These are phyloP conservation scores for Rehmannia glutinosa DNA, from an alignment of 257 asterid genomes.

Conservation along the genomic window DNA sequence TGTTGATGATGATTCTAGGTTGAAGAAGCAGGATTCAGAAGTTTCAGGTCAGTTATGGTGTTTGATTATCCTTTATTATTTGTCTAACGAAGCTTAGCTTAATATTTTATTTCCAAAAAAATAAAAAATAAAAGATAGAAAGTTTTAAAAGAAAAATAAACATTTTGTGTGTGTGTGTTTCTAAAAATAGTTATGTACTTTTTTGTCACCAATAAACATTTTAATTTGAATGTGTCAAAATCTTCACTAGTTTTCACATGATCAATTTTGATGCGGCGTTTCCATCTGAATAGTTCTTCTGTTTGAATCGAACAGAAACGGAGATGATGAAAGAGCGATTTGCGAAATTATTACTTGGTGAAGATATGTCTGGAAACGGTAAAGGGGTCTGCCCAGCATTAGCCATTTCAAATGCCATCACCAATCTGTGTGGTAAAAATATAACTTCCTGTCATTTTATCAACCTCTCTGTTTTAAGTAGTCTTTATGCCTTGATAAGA, in stretches of 20 bases:
- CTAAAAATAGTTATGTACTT: too few species aligned
- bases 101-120: too few species aligned
- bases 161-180: too few species aligned
- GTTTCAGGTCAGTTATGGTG: constrained; percentile 43
- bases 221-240: not conserved
- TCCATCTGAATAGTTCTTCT: too few species aligned
- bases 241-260: too few species aligned
- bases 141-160: too few species aligned
- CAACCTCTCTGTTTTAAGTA: not conserved
- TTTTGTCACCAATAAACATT: not conserved
- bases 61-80: not conserved
- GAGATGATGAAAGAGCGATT: constrained; percentile 90
- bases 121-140: too few species aligned
- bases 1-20: constrained; percentile 16
- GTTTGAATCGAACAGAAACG: constrained; percentile 34
- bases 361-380: constrained; percentile 94
- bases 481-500: too few species aligned
- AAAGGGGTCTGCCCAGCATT: constrained; percentile 83
- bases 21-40: constrained; percentile 40
- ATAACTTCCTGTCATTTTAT: not conserved
- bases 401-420: constrained; percentile 82
- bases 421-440: constrained; percentile 67
- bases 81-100: too few species aligned
- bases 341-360: constrained; percentile 78
- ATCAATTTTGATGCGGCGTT: too few species aligned